A percentile compares a stretch with the other conserved stretches of the same genome.
Evolutionary conservation across 805 yeast species (phyloP).

Genomic region (Wickerhamiella alocasiicola): DNA sequence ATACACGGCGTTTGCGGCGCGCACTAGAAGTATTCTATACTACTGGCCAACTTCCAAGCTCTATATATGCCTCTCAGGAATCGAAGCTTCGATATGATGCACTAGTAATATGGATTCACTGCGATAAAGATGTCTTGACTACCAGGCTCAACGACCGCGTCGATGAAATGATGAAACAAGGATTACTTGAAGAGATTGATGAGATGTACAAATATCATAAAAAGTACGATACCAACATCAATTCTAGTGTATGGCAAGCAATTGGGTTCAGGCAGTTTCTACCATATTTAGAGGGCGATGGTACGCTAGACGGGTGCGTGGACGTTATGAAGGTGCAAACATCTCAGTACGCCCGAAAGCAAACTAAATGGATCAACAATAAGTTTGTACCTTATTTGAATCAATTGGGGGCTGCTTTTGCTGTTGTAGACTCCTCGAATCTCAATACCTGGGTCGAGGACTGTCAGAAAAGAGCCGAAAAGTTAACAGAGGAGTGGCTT

Average conservation of each 20-base stretch:
- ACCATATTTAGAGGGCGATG: slow-evolving; percentile 20
- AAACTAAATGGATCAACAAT: slow-evolving; percentile 81
- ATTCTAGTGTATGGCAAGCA: slow-evolving; percentile 76
- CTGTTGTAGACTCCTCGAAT: slow-evolving; percentile 66
- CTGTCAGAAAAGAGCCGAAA: slow-evolving; percentile 46
- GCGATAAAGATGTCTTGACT: slow-evolving; percentile 46
- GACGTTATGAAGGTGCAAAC: slow-evolving; percentile 76
- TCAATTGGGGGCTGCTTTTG: slow-evolving; percentile 51
- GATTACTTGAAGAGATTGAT: slow-evolving; percentile 50
- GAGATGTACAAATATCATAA: slow-evolving; percentile 35
- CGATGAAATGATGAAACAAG: slow-evolving; percentile 63
- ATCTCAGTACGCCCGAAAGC: slow-evolving; percentile 74
- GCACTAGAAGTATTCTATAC: slow-evolving; percentile 67
- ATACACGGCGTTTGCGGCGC: slow-evolving; percentile 60
- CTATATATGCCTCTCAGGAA: slow-evolving; percentile 56
- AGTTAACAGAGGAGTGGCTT: slow-evolving; percentile 35
- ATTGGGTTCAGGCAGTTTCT: slow-evolving; percentile 61
- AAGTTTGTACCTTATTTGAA: slow-evolving; percentile 48
- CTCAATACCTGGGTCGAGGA: slow-evolving; percentile 43
- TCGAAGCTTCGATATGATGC: slow-evolving; percentile 32
- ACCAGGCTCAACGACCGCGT: slow-evolving; percentile 64
- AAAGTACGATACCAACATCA: slow-evolving; percentile 31
- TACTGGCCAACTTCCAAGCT: slow-evolving; percentile 59
- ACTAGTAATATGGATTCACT: slow-evolving; percentile 71
- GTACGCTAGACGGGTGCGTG: slow-evolving; percentile 35